Conservation (phyloP, 805 yeast species). For the Yamadazyma kitorensis region DNA sequence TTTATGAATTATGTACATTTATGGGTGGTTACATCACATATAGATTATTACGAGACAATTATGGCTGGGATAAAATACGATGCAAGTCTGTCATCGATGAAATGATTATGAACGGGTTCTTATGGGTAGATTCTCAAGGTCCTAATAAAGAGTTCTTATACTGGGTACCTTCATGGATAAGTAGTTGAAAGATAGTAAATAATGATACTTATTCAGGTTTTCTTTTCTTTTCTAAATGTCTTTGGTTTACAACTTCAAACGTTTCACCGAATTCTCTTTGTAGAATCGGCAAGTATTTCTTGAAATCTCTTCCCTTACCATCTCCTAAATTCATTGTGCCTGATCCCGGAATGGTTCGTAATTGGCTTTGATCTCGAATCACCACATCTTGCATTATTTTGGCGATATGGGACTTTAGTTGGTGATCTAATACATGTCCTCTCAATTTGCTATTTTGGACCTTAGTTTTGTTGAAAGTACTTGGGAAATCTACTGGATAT, state of each 20-base stretch:
- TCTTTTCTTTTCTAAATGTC: conserved; percentile 45
- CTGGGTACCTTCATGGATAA: conserved; percentile 79
- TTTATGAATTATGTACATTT: conserved; percentile 73
- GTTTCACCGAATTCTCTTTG: conserved; percentile 59
- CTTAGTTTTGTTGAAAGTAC: conserved; percentile 30
- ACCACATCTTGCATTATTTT: conserved; percentile 43
- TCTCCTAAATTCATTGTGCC: conserved; percentile 65
- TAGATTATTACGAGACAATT: conserved; percentile 65
- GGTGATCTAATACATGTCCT: conserved; percentile 54
- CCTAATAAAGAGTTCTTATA: conserved; percentile 41
- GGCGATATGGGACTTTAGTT: conserved; percentile 54
- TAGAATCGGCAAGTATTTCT: conserved; percentile 54
- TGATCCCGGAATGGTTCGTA: conserved; percentile 9
- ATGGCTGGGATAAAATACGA: conserved; percentile 67
- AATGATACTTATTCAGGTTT: neutral
- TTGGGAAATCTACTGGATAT: conserved; percentile 26
- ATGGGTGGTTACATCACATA: conserved; percentile 71
- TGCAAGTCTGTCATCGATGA: conserved; percentile 66
- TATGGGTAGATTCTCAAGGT: conserved; percentile 68
- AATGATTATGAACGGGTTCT: conserved; percentile 75
- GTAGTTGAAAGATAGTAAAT: conserved; percentile 8
- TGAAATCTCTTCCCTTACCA: conserved; percentile 65
- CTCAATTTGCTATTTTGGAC: conserved; percentile 43
- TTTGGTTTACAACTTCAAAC: conserved; percentile 66
- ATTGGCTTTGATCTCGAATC: conserved; percentile 17